Percentiles rank a stretch among this genome's conserved stretches.
phyloP scores from a whole-genome alignment of 495 filamentous ascomycete species.

The Podospora anserina region DNA sequence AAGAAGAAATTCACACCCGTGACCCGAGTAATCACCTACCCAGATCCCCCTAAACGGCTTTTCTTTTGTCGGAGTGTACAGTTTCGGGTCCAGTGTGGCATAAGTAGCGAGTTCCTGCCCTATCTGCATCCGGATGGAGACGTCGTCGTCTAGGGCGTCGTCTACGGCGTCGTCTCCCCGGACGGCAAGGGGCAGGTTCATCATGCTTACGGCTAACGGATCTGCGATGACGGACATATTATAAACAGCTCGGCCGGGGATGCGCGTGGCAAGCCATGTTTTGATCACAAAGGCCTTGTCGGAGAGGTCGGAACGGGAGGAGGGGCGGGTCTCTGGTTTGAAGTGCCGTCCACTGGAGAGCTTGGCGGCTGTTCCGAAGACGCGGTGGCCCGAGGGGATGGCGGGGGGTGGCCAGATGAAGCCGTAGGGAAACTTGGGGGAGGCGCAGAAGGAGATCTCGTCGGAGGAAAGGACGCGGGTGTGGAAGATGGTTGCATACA shows the following conservation, averaged over 20 bases:
- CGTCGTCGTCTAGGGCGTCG: not conserved
- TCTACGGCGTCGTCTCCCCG: not conserved
- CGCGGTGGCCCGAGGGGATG: slow-evolving; percentile 59
- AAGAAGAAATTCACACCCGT: slow-evolving; percentile 85
- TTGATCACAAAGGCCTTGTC: slow-evolving; percentile 67
- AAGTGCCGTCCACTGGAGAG: slow-evolving; percentile 31
- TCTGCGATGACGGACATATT: no score
- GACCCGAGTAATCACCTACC: slow-evolving; percentile 84
- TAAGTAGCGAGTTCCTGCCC: slow-evolving; percentile 72
- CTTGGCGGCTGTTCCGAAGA: slow-evolving; percentile 16
- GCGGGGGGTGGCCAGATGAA: slow-evolving; percentile 70
- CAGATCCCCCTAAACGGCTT: slow-evolving; percentile 87
- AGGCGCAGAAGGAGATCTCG: slow-evolving; percentile 15
- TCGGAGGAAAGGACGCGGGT: slow-evolving; percentile 40
- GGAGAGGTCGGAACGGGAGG: slow-evolving; percentile 51
- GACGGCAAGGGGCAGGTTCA: no score
- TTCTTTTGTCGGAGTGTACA: slow-evolving; percentile 73
- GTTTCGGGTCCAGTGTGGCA: slow-evolving; percentile 63
- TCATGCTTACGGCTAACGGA: no score
- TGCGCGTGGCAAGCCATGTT: slow-evolving; percentile 59
- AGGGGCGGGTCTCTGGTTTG: slow-evolving; percentile 42
- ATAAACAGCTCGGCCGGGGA: slow-evolving; percentile 19
- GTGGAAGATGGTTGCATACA: slow-evolving; percentile 44
- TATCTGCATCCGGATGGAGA: slow-evolving; percentile 30
- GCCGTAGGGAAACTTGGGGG: slow-evolving; percentile 41